phyloP scores from a whole-genome alignment of 441 rosid genomes.

The Arabidopsis lyrata region DNA sequence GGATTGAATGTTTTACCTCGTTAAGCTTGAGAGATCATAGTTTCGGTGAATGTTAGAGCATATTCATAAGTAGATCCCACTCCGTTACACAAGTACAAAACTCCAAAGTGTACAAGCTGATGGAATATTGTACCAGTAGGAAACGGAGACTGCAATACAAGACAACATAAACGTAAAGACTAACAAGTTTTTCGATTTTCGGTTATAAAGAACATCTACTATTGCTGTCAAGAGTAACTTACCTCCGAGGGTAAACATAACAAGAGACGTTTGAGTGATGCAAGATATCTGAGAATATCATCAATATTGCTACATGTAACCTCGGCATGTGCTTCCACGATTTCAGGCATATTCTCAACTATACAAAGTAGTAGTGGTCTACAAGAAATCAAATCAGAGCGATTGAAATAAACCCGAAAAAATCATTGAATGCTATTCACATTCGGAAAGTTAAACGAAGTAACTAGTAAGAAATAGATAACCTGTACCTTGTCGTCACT shows the following conservation, averaged over 20 bases:
- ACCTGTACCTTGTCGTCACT: too few species aligned
- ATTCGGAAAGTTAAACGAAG: too few species aligned
- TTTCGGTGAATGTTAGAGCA: slow-evolving; percentile 3
- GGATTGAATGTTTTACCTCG: background rate
- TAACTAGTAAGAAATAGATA: too few species aligned
- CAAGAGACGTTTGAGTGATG: background rate
- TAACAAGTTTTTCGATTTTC: background rate
- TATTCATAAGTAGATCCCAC: slow-evolving; percentile 4
- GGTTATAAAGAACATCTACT: background rate
- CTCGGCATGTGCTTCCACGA: background rate
- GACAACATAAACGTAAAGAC: background rate
- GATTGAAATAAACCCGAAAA: too few species aligned
- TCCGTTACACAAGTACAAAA: background rate
- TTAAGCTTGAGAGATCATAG: background rate
- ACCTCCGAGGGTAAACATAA: background rate
- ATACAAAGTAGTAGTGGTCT: too few species aligned
- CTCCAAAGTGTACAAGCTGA: slow-evolving; percentile 15
- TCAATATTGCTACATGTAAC: background rate
- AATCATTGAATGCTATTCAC: too few species aligned
- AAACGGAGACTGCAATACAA: background rate
- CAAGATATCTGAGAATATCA: background rate
- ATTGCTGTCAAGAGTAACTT: background rate
- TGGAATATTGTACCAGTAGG: slow-evolving; percentile 9
- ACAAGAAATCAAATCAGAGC: too few species aligned
- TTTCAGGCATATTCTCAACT: slow-evolving; percentile 2